phyloP scores from a whole-genome alignment of 805 yeast genomes.

The Pichia pseudocactophila region DNA sequence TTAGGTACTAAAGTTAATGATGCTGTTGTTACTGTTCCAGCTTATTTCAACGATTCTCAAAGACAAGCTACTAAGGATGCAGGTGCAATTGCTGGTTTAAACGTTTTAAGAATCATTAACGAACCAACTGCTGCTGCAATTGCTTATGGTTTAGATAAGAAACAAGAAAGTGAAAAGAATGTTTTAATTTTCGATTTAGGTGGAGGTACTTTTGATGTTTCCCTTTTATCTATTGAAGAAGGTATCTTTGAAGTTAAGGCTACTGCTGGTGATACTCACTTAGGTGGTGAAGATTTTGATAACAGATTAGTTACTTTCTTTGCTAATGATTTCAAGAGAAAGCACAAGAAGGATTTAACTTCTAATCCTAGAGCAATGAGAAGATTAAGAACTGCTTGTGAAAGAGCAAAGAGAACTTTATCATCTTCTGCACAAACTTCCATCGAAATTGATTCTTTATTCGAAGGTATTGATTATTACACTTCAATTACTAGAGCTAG shows the following conservation, averaged over 20 bases:
- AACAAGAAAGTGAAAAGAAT: conserved; percentile 38
- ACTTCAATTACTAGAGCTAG: conserved; percentile 95
- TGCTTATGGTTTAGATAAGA: conserved; percentile 65
- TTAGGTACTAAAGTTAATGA: conserved; percentile 45
- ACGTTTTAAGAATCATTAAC: conserved; percentile 66
- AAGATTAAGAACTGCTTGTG: conserved; percentile 98
- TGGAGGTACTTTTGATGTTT: conserved; percentile 81
- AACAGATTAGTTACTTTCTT: conserved; percentile 79
- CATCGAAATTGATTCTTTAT: conserved; percentile 88
- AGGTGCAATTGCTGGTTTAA: conserved; percentile 66
- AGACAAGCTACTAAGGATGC: conserved; percentile 80
- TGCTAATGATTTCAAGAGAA: conserved; percentile 93
- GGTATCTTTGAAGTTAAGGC: conserved; percentile 78
- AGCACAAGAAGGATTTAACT: conserved; percentile 91
- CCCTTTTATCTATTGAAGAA: conserved; percentile 67
- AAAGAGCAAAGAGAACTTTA: conserved; percentile 97
- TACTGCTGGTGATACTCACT: conserved; percentile 77
- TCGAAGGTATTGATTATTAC: conserved; percentile 94
- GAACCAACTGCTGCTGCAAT: conserved; percentile 85
- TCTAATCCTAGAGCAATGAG: conserved; percentile 94
- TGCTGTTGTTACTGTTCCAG: conserved; percentile 81
- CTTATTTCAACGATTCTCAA: conserved; percentile 75
- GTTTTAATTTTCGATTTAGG: conserved; percentile 67
- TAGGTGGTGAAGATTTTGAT: conserved; percentile 85
- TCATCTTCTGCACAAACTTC: conserved; percentile 95